Conservation (phyloP, 495 filamentous ascomycete genomes). For the Aspergillus egyptiacus region DNA sequence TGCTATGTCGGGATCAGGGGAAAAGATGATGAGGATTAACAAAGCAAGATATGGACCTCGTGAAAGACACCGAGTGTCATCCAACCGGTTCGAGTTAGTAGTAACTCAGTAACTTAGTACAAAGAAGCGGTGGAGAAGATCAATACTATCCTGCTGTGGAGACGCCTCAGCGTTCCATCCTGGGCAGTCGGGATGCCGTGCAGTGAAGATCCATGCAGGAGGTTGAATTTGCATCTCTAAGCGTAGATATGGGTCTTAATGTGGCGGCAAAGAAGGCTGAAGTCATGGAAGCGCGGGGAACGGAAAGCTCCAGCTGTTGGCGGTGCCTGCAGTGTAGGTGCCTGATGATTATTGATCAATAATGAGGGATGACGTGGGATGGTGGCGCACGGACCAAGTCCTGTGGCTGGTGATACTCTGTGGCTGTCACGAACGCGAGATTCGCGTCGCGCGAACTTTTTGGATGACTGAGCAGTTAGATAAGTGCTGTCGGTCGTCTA, state of each 20-base stretch:
- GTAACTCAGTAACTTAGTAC: too few species aligned
- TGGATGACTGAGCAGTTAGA: too few species aligned
- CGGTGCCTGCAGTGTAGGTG: neutral
- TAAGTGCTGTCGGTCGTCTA: too few species aligned
- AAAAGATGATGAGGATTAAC: neutral
- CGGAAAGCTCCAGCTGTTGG: too few species aligned
- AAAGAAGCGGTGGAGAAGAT: slow-evolving; percentile 16
- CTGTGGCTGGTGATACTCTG: slow-evolving; percentile 4
- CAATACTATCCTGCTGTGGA: slow-evolving; percentile 10
- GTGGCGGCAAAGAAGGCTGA: neutral
- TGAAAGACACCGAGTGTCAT: slow-evolving; percentile 10
- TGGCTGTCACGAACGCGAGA: slow-evolving; percentile 10
- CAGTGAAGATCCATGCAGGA: slow-evolving; percentile 15
- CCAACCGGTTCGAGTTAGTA: slow-evolving; percentile 16
- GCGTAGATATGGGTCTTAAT: neutral
- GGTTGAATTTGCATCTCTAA: slow-evolving; percentile 15
- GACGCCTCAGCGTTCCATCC: slow-evolving; percentile 12
- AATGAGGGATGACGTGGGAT: slow-evolving; percentile 40
- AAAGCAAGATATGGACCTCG: neutral
- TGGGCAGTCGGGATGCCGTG: slow-evolving; percentile 12
- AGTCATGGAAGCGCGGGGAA: neutral
- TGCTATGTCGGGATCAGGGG: neutral
- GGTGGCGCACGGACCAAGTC: neutral
- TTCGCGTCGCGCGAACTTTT: neutral
- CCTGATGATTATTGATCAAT: too few species aligned